Conservation (phyloP, 345 rosid species). For the Syzygium oleosum region DNA sequence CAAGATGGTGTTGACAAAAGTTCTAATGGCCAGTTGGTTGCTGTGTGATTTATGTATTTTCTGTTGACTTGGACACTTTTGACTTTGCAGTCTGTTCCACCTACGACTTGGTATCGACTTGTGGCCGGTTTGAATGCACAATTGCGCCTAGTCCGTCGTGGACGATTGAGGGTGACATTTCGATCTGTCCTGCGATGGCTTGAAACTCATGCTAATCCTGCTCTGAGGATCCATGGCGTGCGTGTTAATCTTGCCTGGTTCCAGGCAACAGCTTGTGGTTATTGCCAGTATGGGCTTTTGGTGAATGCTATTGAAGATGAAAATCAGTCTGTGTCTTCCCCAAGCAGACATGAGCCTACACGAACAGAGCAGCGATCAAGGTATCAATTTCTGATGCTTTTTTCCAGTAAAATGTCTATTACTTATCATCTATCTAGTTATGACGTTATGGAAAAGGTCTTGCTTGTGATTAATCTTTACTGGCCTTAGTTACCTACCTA, state of each 20-base stretch:
- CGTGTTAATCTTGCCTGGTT: constrained; percentile 92
- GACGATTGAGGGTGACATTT: constrained; percentile 64
- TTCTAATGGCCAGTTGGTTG: neutral
- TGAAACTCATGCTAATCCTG: constrained; percentile 90
- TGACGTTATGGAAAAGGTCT: neutral
- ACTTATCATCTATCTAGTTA: neutral
- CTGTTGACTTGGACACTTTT: neutral
- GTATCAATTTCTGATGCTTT: constrained; percentile 27
- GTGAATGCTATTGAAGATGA: constrained; percentile 50
- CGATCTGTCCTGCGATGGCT: constrained; percentile 71
- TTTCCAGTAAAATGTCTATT: neutral
- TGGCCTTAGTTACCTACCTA: neutral
- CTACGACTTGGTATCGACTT: constrained; percentile 90
- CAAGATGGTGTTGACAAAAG: neutral
- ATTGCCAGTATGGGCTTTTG: constrained; percentile 84
- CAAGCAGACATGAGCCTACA: constrained; percentile 22
- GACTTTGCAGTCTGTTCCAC: constrained; percentile 56
- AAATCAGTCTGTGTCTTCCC: constrained; percentile 25
- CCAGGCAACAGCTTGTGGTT: constrained; percentile 72
- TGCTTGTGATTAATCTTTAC: neutral
- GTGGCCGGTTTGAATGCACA: constrained; percentile 98
- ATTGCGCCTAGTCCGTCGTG: constrained; percentile 81
- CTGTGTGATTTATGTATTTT: neutral
- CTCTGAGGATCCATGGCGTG: constrained; percentile 52
- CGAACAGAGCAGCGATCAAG: constrained; percentile 34